These are phyloP conservation scores for Vaccinium myrtillus DNA, from an alignment of 148 eudicot species.

Conservation along the genomic window DNA sequence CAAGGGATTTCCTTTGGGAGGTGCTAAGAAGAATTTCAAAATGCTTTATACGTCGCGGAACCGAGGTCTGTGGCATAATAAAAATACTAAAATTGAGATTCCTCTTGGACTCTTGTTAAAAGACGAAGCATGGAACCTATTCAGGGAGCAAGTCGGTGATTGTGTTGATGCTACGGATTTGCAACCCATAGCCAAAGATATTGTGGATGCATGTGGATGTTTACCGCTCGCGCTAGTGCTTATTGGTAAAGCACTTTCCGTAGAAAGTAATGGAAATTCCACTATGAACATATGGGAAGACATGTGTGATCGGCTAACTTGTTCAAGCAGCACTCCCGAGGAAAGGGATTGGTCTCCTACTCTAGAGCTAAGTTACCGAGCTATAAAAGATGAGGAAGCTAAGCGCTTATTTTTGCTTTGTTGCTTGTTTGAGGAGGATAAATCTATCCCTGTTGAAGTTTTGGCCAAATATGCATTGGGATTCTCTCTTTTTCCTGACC, in stretches of 20 bases:
- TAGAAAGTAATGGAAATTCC: neutral
- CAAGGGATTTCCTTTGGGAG: too few relatives aligned
- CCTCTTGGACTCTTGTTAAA: conserved; percentile 19
- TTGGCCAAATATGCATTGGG: conserved; percentile 39
- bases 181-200: conserved; percentile 24
- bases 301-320: conserved; percentile 31
- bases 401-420: too few relatives aligned
- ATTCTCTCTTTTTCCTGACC: conserved; percentile 27
- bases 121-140: conserved; percentile 39
- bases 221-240: conserved; percentile 47
- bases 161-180: conserved; percentile 28
- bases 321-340: conserved; percentile 4
- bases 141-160: conserved; percentile 29
- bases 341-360: neutral
- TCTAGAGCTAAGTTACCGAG: conserved; percentile 37
- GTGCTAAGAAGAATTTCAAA: too few relatives aligned
- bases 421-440: neutral
- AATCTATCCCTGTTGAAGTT: conserved; percentile 39
- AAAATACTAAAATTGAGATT: neutral
- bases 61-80: too few relatives aligned
- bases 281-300: conserved; percentile 25
- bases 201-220: conserved; percentile 43
- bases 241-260: conserved; percentile 32
- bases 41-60: too few relatives aligned
- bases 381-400: conserved; percentile 6